Conservation (phyloP, 2,329 filamentous ascomycete species). For the Apiospora malaysiana region DNA sequence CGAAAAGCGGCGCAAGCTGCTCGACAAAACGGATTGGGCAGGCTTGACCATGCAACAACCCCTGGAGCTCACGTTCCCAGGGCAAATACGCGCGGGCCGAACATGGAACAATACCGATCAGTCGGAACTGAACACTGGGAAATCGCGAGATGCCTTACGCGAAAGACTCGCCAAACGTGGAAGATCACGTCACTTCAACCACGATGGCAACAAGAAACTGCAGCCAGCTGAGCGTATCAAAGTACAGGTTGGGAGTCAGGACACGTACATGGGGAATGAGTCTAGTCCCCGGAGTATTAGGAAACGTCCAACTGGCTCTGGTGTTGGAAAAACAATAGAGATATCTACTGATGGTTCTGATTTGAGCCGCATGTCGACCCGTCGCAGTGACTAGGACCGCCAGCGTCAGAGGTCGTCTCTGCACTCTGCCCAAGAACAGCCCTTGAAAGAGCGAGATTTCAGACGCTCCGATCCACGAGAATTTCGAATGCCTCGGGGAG, state of each 20-base stretch:
- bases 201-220: not conserved
- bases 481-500: not conserved
- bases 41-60: constrained; percentile 42
- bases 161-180: not conserved
- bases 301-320: not conserved
- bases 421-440: not conserved
- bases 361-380: not conserved
- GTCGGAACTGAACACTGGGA: constrained; percentile 23
- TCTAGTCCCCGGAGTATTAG: not conserved
- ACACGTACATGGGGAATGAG: constrained; percentile 28
- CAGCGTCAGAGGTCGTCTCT: not conserved
- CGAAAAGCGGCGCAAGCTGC: constrained; percentile 38
- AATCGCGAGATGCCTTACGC: constrained; percentile 19
- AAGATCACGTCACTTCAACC: not conserved
- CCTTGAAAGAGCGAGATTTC: not conserved
- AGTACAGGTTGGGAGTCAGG: constrained; percentile 44
- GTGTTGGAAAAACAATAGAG: not conserved
- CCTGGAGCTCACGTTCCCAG: constrained; percentile 38
- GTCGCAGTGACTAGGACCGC: not conserved
- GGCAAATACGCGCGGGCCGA: constrained; percentile 30
- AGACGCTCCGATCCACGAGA: not conserved
- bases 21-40: constrained; percentile 43
- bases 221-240: constrained; percentile 29
- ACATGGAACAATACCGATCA: constrained; percentile 31
- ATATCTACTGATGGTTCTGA: not conserved